These are phyloP conservation scores for Gastrodia elata DNA, from an alignment of 106 monocot species.

Conservation along the genomic window DNA sequence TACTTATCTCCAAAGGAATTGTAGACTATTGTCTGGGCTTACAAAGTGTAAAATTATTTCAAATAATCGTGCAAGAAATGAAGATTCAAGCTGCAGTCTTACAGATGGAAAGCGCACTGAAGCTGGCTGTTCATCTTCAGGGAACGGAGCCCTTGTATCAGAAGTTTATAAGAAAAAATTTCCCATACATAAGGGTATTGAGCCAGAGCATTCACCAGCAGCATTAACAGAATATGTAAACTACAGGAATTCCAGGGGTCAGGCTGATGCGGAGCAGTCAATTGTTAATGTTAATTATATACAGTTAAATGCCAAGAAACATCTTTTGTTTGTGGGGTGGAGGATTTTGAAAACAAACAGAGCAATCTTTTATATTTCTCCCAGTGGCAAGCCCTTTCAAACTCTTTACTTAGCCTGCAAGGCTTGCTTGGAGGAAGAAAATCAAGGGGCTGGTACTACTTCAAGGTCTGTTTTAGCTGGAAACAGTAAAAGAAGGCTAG, in stretches of 20 bases:
- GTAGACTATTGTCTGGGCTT: background rate
- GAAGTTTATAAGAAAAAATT: background rate
- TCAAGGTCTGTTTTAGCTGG: background rate
- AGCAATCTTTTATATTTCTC: slow-evolving; percentile 36
- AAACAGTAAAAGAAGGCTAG: background rate
- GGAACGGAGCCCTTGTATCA: background rate
- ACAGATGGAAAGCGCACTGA: background rate
- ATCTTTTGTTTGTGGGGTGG: slow-evolving; percentile 50
- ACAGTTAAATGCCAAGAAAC: slow-evolving; percentile 29
- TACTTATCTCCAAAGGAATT: background rate
- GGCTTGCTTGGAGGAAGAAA: slow-evolving; percentile 16
- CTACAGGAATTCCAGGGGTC: slow-evolving; percentile 7
- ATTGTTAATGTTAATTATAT: slow-evolving; percentile 2
- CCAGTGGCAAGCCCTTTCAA: slow-evolving; percentile 18
- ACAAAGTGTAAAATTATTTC: background rate
- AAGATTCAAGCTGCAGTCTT: background rate
- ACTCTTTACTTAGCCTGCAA: slow-evolving; percentile 52
- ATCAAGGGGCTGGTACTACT: background rate
- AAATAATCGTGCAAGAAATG: background rate
- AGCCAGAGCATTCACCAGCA: slow-evolving; percentile 19
- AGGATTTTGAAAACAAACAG: slow-evolving; percentile 17
- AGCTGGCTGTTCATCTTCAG: background rate
- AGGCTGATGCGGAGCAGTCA: background rate
- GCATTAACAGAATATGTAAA: slow-evolving; percentile 19
- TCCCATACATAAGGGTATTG: slow-evolving; percentile 7